These are phyloP conservation scores for Ophiostoma ulmi DNA, from an alignment of 2,329 filamentous ascomycete genomes.

Conservation along the genomic window DNA sequence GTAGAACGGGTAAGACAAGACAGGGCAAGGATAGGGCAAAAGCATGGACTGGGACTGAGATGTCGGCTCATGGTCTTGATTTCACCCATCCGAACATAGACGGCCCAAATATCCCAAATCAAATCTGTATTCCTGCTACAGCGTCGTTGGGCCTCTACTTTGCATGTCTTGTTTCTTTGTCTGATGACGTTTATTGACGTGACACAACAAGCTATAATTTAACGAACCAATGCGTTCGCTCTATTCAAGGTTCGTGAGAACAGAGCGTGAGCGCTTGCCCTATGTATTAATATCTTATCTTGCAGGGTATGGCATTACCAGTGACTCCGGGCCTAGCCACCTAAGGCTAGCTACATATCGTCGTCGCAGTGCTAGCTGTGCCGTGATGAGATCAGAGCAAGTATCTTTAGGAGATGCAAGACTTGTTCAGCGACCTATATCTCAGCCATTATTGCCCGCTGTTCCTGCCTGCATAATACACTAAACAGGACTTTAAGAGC, in stretches of 20 bases:
- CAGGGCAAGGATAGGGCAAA: not conserved
- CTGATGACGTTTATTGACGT: not conserved
- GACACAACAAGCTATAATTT: not conserved
- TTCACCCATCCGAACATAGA: not conserved
- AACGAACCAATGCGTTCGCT: not conserved
- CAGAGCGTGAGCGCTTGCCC: not conserved
- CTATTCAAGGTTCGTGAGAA: not conserved
- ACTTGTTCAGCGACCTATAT: slow-evolving; percentile 12
- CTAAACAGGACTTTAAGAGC: slow-evolving; percentile 15
- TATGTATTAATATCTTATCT: not conserved
- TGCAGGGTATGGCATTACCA: not conserved
- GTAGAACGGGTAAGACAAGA: not conserved
- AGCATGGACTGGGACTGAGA: not conserved
- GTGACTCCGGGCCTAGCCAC: not conserved
- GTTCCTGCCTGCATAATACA: not conserved
- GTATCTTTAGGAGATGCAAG: not conserved
- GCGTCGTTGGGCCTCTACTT: not conserved
- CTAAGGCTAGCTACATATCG: not conserved
- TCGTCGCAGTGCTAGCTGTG: not conserved
- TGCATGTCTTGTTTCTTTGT: not conserved
- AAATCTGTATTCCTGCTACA: not conserved
- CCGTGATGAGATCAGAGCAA: not conserved
- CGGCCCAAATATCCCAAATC: not conserved
- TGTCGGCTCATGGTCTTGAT: slow-evolving; percentile 1
- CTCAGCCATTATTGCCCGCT: slow-evolving; percentile 9